phyloP scores from a whole-genome alignment of 2,329 filamentous ascomycete species.

The Cercospora beticola region DNA sequence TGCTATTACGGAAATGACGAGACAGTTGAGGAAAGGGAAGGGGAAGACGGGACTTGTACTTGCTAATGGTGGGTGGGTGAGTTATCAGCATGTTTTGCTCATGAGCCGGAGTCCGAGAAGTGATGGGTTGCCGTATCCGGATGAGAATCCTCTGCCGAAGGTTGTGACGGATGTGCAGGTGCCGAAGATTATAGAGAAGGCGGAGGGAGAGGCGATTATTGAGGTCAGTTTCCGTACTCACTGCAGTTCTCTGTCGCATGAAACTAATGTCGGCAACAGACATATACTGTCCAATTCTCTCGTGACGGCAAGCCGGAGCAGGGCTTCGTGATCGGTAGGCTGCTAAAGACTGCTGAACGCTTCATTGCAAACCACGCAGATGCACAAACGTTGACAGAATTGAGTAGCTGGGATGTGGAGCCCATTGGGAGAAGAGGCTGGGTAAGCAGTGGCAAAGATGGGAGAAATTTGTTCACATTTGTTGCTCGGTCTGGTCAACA shows the following conservation, averaged over 20 bases:
- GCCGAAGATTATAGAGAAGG: slow-evolving; percentile 45
- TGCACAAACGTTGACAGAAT: slow-evolving; percentile 47
- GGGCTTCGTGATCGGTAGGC: slow-evolving; percentile 55
- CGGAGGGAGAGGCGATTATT: slow-evolving; percentile 53
- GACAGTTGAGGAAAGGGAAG: slow-evolving; percentile 50
- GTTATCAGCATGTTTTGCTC: slow-evolving; percentile 63
- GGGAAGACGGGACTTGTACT: slow-evolving; percentile 57
- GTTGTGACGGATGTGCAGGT: slow-evolving; percentile 42
- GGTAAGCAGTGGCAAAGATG: slow-evolving; percentile 41
- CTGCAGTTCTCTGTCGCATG: not conserved
- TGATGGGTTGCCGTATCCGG: slow-evolving; percentile 48
- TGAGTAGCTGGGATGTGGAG: slow-evolving; percentile 48
- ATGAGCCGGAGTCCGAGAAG: slow-evolving; percentile 51
- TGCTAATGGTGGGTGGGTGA: slow-evolving; percentile 65
- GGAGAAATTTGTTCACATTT: slow-evolving; percentile 44
- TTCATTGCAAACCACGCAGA: slow-evolving; percentile 61
- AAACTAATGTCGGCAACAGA: slow-evolving; percentile 41
- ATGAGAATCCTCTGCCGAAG: slow-evolving; percentile 48
- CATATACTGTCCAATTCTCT: slow-evolving; percentile 60
- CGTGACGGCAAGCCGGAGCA: slow-evolving; percentile 51
- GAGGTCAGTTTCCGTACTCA: slow-evolving; percentile 47
- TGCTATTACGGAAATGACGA: slow-evolving; percentile 57
- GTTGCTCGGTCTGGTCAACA: not conserved
- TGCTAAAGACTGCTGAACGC: slow-evolving; percentile 49
- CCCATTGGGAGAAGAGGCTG: slow-evolving; percentile 51